Evolutionary conservation across 176 grass and related monocot genomes (phyloP).

Genomic region (Eragrostis curvula): DNA sequence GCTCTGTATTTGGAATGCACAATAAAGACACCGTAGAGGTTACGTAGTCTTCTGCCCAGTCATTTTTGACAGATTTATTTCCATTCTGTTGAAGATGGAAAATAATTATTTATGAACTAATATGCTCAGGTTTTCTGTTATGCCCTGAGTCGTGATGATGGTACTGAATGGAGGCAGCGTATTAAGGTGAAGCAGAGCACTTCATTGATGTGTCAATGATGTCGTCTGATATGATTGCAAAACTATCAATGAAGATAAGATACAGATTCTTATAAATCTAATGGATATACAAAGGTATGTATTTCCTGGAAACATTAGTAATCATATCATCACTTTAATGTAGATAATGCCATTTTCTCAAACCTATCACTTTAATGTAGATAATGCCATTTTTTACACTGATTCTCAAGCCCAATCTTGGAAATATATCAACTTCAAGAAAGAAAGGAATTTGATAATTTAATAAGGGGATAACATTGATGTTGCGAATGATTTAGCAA

Average conservation of each 20-base stretch:
- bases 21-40: constrained; percentile 72
- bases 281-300: constrained; percentile 89
- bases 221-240: constrained; percentile 79
- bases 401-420: not conserved
- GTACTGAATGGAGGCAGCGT: constrained; percentile 84
- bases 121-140: constrained; percentile 79
- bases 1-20: constrained; percentile 90
- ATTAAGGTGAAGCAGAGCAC: constrained; percentile 82
- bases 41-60: not conserved
- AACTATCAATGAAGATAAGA: constrained; percentile 80
- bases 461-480: constrained; percentile 3
- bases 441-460: not conserved
- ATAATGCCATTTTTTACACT: too few relatives aligned
- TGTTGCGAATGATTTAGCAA: not conserved
- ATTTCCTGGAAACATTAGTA: not conserved
- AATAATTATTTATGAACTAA: constrained; percentile 5
- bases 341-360: not conserved
- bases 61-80: not conserved
- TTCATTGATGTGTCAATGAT: constrained; percentile 86
- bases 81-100: not conserved
- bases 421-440: not conserved
- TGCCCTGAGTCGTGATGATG: constrained; percentile 87
- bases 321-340: not conserved
- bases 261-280: constrained; percentile 91
- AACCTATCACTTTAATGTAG: not conserved